phyloP scores from a whole-genome alignment of 108 stramenopile species.

The Cyclotella cryptica region DNA sequence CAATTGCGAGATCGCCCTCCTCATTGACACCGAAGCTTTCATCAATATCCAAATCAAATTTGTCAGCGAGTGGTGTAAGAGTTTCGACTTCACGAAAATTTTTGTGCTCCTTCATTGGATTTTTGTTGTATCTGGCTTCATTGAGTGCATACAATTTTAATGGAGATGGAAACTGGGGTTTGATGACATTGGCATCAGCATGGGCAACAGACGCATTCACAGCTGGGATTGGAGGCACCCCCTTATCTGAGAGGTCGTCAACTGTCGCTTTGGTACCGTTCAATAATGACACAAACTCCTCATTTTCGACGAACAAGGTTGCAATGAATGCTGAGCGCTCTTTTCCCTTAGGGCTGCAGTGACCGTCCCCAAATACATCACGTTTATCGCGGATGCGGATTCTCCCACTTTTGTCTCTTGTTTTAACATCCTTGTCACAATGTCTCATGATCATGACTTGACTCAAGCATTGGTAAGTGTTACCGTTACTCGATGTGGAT shows the following conservation, averaged over 20 bases:
- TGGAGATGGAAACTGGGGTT: slow-evolving; percentile 44
- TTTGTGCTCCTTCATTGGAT: slow-evolving; percentile 24
- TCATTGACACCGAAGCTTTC: slow-evolving; percentile 48
- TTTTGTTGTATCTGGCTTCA: slow-evolving; percentile 18
- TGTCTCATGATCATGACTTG: slow-evolving; percentile 50
- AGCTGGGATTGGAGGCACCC: slow-evolving; percentile 16
- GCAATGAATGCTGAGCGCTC: slow-evolving; percentile 45
- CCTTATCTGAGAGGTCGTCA: not conserved
- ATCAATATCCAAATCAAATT: slow-evolving; percentile 43
- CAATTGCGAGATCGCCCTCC: slow-evolving; percentile 36
- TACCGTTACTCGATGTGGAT: not conserved
- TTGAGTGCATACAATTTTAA: slow-evolving; percentile 44
- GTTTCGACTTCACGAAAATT: slow-evolving; percentile 53
- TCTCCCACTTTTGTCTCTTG: slow-evolving; percentile 12
- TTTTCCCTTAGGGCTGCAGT: slow-evolving; percentile 42
- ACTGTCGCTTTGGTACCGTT: slow-evolving; percentile 2
- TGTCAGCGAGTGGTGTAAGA: slow-evolving; percentile 32
- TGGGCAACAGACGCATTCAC: not conserved
- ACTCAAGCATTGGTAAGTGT: slow-evolving; percentile 27
- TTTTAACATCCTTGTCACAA: slow-evolving; percentile 42
- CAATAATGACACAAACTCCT: slow-evolving; percentile 16
- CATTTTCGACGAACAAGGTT: slow-evolving; percentile 42
- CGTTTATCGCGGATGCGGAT: slow-evolving; percentile 13
- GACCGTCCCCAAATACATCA: slow-evolving; percentile 36
- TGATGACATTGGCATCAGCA: slow-evolving; percentile 3